A percentile compares a stretch with the other conserved stretches of the same genome.
Evolutionary conservation across 2,329 filamentous ascomycete genomes (phyloP).

Genomic region (Aspergillus pseudotamarii): DNA sequence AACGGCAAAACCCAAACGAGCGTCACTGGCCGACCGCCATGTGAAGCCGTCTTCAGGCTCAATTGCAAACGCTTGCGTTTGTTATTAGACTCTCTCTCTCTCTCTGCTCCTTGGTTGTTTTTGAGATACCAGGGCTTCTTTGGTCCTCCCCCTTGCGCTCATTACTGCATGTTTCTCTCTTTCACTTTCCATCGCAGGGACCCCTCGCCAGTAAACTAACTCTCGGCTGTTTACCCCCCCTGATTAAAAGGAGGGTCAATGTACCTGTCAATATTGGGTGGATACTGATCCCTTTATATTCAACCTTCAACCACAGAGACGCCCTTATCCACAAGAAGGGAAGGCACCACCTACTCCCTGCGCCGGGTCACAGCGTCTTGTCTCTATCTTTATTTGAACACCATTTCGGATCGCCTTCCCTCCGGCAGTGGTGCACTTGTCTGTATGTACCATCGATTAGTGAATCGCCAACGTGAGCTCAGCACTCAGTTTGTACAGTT

Average conservation of each 20-base stretch:
- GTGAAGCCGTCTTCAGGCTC: slow-evolving; percentile 11
- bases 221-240: slow-evolving; percentile 14
- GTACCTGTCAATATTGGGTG: slow-evolving; percentile 2
- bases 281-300: background rate
- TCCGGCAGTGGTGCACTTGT: slow-evolving; percentile 23
- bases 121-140: background rate
- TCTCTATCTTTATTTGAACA: slow-evolving; percentile 8
- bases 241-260: background rate
- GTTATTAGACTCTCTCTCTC: slow-evolving; percentile 1
- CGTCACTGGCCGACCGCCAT: slow-evolving; percentile 1
- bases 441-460: slow-evolving; percentile 46
- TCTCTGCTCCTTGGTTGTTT: background rate
- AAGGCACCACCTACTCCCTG: slow-evolving; percentile 10
- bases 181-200: slow-evolving; percentile 25
- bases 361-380: slow-evolving; percentile 8
- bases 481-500: slow-evolving; percentile 43
- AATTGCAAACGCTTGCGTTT: slow-evolving; percentile 2
- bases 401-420: slow-evolving; percentile 10
- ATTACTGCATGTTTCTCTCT: slow-evolving; percentile 26
- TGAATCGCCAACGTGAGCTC: slow-evolving; percentile 43
- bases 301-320: background rate
- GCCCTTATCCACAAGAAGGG: background rate
- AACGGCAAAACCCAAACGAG: slow-evolving; percentile 31
- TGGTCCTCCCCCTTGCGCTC: slow-evolving; percentile 6
- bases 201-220: slow-evolving; percentile 8